phyloP scores from a whole-genome alignment of 768 basidiomycete species.

The Boletus vermiculosoides region DNA sequence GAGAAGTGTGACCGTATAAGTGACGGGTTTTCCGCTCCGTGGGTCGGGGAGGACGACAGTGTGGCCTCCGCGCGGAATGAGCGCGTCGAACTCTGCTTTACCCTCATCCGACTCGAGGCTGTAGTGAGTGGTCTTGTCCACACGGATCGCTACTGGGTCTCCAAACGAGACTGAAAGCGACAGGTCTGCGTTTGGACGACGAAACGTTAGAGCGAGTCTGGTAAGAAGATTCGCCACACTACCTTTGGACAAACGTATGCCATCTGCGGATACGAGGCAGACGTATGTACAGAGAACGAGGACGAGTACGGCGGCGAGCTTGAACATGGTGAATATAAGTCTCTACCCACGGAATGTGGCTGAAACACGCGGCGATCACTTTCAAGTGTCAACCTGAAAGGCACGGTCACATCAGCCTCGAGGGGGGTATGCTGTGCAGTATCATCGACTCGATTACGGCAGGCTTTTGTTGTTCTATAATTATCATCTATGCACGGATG shows the following conservation, averaged over 20 bases:
- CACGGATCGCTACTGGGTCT: slow-evolving; percentile 1
- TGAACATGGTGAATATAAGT: background rate
- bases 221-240: too few species aligned
- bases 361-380: background rate
- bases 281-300: slow-evolving; percentile 1
- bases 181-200: background rate
- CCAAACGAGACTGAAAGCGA: slow-evolving; percentile 4
- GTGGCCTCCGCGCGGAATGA: too few species aligned
- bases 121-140: slow-evolving; percentile 12
- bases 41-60: slow-evolving; percentile 7
- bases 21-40: slow-evolving; percentile 10
- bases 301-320: background rate
- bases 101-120: slow-evolving; percentile 7
- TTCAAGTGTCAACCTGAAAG: background rate
- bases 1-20: slow-evolving; percentile 12
- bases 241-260: slow-evolving; percentile 8
- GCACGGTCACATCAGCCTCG: too few species aligned
- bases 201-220: background rate
- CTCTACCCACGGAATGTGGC: background rate
- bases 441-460: too few species aligned
- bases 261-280: slow-evolving; percentile 2
- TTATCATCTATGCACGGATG: background rate
- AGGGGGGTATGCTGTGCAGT: background rate
- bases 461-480: background rate
- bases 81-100: slow-evolving; percentile 1